Evolutionary conservation across 2,329 filamentous ascomycete species (phyloP).

Genomic region (Fusarium camptoceras): DNA sequence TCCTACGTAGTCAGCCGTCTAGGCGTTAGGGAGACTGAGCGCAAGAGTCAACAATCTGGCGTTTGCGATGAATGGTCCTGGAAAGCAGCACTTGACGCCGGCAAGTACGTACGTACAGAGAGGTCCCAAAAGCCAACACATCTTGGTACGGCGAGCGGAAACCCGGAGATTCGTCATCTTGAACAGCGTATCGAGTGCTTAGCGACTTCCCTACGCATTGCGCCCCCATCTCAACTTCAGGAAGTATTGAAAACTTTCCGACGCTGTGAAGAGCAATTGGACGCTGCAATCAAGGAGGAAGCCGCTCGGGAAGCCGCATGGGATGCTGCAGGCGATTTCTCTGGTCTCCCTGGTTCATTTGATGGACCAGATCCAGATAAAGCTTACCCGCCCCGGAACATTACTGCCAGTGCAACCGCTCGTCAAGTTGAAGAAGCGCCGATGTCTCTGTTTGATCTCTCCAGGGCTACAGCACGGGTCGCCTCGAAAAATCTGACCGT

Average conservation of each 20-base stretch:
- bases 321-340: slow-evolving; percentile 72
- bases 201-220: slow-evolving; percentile 78
- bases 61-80: slow-evolving; percentile 76
- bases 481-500: slow-evolving; percentile 70
- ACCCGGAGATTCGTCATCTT: slow-evolving; percentile 75
- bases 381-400: slow-evolving; percentile 48
- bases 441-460: slow-evolving; percentile 74
- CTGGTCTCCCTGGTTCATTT: slow-evolving; percentile 68
- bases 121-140: slow-evolving; percentile 68
- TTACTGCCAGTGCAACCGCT: slow-evolving; percentile 51
- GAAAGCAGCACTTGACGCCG: slow-evolving; percentile 82
- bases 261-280: slow-evolving; percentile 82
- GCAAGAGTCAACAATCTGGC: neutral
- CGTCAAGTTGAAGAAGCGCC: slow-evolving; percentile 66
- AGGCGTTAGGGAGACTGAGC: slow-evolving; percentile 45
- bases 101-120: slow-evolving; percentile 73
- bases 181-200: slow-evolving; percentile 86
- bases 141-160: slow-evolving; percentile 68
- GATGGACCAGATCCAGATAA: slow-evolving; percentile 47
- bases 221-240: slow-evolving; percentile 75
- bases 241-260: slow-evolving; percentile 82
- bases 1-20: slow-evolving; percentile 83
- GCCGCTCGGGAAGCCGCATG: slow-evolving; percentile 76
- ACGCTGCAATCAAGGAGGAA: slow-evolving; percentile 73
- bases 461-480: slow-evolving; percentile 68